phyloP scores from a whole-genome alignment of 2,329 filamentous ascomycete genomes.

The Apiospora pterosperma region DNA sequence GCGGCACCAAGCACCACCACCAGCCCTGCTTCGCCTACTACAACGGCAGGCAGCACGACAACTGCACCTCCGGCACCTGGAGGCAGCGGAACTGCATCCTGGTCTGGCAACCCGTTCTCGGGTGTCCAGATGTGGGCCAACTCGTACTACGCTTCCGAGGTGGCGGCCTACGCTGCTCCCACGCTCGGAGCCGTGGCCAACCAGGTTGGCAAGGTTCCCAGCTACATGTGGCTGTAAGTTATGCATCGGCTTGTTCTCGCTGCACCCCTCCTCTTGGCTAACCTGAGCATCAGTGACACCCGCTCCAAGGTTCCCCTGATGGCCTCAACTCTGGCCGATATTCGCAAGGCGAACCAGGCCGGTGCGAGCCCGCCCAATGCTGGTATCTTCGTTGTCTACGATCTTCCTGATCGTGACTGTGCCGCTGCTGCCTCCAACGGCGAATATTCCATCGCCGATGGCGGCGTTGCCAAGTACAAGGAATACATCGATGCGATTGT shows the following conservation, averaged over 20 bases:
- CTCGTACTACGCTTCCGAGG: constrained; percentile 52
- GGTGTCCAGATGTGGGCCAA: constrained; percentile 52
- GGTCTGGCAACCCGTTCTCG: constrained; percentile 52
- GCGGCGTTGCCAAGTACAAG: constrained; percentile 52
- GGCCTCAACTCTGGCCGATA: constrained; percentile 41
- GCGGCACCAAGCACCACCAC: constrained; percentile 14
- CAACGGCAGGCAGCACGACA: constrained; percentile 14
- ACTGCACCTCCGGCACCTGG: constrained; percentile 21
- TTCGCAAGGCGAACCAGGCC: constrained; percentile 33
- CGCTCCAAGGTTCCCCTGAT: constrained; percentile 45
- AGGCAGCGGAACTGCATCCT: constrained; percentile 34
- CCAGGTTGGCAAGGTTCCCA: constrained; percentile 48
- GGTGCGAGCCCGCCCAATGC: constrained; percentile 39
- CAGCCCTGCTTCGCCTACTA: constrained; percentile 4
- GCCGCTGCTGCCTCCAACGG: constrained; percentile 55
- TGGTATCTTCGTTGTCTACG: constrained; percentile 52
- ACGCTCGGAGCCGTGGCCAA: constrained; percentile 53
- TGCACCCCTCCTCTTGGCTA: too few relatives aligned
- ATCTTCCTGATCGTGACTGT: constrained; percentile 57
- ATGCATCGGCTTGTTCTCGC: too few relatives aligned
- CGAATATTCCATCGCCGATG: constrained; percentile 47
- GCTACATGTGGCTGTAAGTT: constrained; percentile 49
- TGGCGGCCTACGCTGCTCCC: constrained; percentile 56
- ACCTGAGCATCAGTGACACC: constrained; percentile 39
- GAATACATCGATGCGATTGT: constrained; percentile 50